Conservation (phyloP, 176 grass and related monocot genomes). For the Oryza nivara region DNA sequence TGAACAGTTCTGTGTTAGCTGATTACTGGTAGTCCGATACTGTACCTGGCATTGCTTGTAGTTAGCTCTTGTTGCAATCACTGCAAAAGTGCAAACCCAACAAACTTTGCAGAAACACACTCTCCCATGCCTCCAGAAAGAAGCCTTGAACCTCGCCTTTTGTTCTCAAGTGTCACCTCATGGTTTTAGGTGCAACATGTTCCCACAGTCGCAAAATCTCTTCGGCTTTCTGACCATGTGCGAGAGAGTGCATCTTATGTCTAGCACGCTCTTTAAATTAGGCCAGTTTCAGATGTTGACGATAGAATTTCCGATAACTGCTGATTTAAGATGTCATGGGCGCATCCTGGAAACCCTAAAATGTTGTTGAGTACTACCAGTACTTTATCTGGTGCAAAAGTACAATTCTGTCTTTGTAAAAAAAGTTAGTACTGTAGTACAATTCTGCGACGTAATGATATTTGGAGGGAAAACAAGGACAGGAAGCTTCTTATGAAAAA, state of each 20-base stretch:
- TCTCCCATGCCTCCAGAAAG: neutral
- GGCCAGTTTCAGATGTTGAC: neutral
- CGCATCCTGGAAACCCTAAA: neutral
- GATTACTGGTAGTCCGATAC: neutral
- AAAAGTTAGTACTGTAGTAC: neutral
- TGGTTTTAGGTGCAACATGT: slow-evolving; percentile 26
- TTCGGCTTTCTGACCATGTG: neutral
- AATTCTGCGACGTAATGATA: neutral
- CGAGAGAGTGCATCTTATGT: neutral
- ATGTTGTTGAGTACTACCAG: neutral
- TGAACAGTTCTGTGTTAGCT: neutral
- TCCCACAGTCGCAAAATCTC: neutral
- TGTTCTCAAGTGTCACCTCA: neutral
- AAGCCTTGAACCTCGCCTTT: neutral
- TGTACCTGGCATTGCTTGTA: neutral
- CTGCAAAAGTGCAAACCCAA: neutral
- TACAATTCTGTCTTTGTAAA: neutral
- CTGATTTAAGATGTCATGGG: neutral
- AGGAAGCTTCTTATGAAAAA: neutral
- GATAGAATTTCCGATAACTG: neutral
- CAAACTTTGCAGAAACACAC: neutral
- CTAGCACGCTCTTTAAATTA: neutral
- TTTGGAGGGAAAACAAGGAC: neutral
- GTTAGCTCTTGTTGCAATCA: neutral
- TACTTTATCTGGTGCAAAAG: neutral